Percentiles rank a stretch among this genome's conserved stretches.
These are phyloP conservation scores for Camptophora hylomeconis DNA, from an alignment of 2,329 filamentous ascomycete genomes.

Conservation along the genomic window DNA sequence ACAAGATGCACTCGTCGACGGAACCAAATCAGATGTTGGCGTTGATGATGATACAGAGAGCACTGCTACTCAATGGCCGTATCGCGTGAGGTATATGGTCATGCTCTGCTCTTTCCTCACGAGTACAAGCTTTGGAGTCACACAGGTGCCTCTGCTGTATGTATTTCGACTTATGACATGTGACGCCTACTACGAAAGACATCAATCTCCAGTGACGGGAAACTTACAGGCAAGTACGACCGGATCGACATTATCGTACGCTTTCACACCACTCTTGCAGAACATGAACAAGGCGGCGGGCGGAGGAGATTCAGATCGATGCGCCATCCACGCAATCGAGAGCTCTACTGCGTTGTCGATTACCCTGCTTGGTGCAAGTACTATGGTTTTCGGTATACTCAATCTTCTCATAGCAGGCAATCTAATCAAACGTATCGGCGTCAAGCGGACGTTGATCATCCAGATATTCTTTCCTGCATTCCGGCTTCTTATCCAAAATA, in stretches of 20 bases:
- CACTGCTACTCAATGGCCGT: conserved; percentile 6
- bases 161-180: conserved; percentile 62
- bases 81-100: conserved; percentile 11
- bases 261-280: conserved; percentile 21
- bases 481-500: conserved; percentile 49
- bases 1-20: conserved; percentile 8
- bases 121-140: conserved; percentile 38
- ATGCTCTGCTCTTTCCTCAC: conserved; percentile 49
- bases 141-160: conserved; percentile 43
- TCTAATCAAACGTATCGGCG: conserved; percentile 52
- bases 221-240: neutral
- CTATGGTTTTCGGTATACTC: conserved; percentile 52
- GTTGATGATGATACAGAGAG: conserved; percentile 1
- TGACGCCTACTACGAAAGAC: conserved; percentile 51
- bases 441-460: conserved; percentile 47
- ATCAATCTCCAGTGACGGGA: conserved; percentile 24
- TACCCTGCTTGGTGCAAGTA: conserved; percentile 53
- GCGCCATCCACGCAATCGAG: conserved; percentile 48
- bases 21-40: conserved; percentile 3
- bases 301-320: conserved; percentile 47
- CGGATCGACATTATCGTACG: conserved; percentile 4
- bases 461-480: conserved; percentile 54
- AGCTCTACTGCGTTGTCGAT: conserved; percentile 51
- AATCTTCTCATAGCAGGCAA: conserved; percentile 57
- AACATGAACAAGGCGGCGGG: conserved; percentile 18